These are phyloP conservation scores for Actinomortierella wolfii DNA, from an alignment of 371 early-diverging fungal species.

Conservation along the genomic window DNA sequence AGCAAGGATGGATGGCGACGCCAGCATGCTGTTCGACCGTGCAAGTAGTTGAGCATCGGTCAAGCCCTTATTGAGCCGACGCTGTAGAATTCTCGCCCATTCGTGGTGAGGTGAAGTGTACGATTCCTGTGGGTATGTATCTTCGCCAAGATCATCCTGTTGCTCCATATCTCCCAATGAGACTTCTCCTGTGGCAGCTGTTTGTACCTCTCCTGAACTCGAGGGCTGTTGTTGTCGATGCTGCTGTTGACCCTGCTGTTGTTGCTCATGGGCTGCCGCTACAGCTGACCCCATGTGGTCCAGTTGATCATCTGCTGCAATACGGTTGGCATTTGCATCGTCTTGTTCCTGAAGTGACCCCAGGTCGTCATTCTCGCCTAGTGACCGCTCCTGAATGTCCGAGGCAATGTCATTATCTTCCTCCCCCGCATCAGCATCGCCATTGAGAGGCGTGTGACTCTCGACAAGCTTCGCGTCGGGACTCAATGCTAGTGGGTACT, in stretches of 20 bases:
- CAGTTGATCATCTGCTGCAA: neutral
- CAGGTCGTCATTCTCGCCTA: slow-evolving; percentile 13
- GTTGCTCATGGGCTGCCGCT: slow-evolving; percentile 1
- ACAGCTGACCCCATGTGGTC: neutral
- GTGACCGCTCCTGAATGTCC: slow-evolving; percentile 39
- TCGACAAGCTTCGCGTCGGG: neutral
- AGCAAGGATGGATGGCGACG: slow-evolving; percentile 41
- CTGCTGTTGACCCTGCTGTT: neutral
- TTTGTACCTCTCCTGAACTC: neutral
- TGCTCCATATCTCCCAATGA: neutral
- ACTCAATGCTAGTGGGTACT: neutral
- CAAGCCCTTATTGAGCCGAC: slow-evolving; percentile 35
- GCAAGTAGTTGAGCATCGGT: slow-evolving; percentile 38
- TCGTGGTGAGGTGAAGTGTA: slow-evolving; percentile 43
- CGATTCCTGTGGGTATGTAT: slow-evolving; percentile 14
- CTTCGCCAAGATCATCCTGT: slow-evolving; percentile 2
- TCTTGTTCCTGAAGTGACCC: neutral
- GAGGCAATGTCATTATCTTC: slow-evolving; percentile 26
- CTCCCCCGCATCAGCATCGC: no score
- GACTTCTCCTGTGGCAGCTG: neutral
- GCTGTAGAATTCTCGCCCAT: slow-evolving; percentile 38
- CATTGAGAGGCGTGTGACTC: no score
- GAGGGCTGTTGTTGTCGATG: neutral
- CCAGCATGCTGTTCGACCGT: slow-evolving; percentile 45
- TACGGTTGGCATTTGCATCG: neutral